These are phyloP conservation scores for Martensiomyces pterosporus DNA, from an alignment of 192 early-diverging fungal genomes.

Conservation along the genomic window DNA sequence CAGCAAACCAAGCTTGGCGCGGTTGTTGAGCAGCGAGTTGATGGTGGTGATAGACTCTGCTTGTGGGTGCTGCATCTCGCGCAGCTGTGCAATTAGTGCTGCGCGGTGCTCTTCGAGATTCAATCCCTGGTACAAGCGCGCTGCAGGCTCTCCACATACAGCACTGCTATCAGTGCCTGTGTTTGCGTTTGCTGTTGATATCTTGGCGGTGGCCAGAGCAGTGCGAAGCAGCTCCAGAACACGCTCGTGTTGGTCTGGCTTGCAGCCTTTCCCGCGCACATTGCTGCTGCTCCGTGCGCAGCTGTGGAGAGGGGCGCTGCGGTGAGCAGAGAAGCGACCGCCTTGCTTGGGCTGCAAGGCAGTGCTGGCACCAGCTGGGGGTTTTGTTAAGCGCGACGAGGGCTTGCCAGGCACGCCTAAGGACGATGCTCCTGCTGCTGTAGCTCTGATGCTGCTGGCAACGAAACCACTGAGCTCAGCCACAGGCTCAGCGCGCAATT, in stretches of 20 bases:
- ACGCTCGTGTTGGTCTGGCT: slow-evolving; percentile 16
- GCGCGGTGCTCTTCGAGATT: slow-evolving; percentile 16
- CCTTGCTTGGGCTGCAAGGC: too few relatives aligned
- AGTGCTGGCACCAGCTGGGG: too few relatives aligned
- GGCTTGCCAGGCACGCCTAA: not conserved
- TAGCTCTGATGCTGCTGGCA: slow-evolving; percentile 12
- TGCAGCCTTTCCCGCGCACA: not conserved
- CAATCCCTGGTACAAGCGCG: slow-evolving; percentile 6
- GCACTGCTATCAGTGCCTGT: slow-evolving; percentile 4
- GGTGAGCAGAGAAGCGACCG: not conserved
- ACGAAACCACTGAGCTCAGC: slow-evolving; percentile 34
- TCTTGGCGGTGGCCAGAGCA: slow-evolving; percentile 8
- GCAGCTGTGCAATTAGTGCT: slow-evolving; percentile 17
- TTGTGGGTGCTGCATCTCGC: slow-evolving; percentile 28
- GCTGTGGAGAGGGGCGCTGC: too few relatives aligned
- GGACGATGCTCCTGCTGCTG: not conserved
- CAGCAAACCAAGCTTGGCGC: slow-evolving; percentile 26
- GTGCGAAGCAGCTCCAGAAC: slow-evolving; percentile 34
- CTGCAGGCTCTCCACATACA: slow-evolving; percentile 4
- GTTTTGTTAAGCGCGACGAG: slow-evolving; percentile 8
- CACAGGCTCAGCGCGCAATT: slow-evolving; percentile 22
- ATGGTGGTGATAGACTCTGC: slow-evolving; percentile 28
- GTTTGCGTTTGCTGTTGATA: not conserved
- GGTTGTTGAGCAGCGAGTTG: slow-evolving; percentile 33
- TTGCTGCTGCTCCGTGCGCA: not conserved